Evolutionary conservation across 257 asterid genomes (phyloP).

Genomic region (Nicotiana noctiflora): DNA sequence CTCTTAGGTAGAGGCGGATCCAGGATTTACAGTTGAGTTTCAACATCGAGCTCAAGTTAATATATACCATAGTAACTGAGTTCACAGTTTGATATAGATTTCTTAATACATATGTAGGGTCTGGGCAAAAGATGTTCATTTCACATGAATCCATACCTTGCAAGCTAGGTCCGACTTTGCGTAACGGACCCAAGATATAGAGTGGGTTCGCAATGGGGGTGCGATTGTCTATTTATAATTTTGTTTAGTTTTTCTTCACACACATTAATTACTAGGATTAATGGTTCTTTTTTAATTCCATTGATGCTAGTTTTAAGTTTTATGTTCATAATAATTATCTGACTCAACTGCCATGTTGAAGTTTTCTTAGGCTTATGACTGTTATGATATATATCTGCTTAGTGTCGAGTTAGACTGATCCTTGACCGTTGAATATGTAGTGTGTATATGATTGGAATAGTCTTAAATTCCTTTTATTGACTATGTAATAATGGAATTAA

Average conservation of each 20-base stretch:
- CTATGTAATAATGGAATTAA: neutral
- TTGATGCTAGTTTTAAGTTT: neutral
- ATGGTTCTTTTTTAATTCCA: neutral
- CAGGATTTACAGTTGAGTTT: no score
- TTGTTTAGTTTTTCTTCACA: neutral
- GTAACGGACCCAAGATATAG: neutral
- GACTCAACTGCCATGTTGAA: neutral
- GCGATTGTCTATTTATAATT: neutral
- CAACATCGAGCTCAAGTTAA: no score
- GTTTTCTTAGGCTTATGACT: neutral
- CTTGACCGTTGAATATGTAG: neutral
- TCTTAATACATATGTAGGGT: no score
- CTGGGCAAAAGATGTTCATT: no score
- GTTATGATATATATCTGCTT: neutral
- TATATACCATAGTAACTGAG: no score
- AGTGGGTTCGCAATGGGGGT: neutral
- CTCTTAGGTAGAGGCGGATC: neutral
- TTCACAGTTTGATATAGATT: no score
- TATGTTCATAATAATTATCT: neutral
- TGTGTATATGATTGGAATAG: neutral
- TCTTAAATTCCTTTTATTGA: neutral
- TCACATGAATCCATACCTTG: no score
- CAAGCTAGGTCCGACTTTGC: no score
- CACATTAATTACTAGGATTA: neutral
- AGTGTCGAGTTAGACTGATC: neutral